phyloP scores from a whole-genome alignment of 2,329 filamentous ascomycete species.

The Apiospora hydei region DNA sequence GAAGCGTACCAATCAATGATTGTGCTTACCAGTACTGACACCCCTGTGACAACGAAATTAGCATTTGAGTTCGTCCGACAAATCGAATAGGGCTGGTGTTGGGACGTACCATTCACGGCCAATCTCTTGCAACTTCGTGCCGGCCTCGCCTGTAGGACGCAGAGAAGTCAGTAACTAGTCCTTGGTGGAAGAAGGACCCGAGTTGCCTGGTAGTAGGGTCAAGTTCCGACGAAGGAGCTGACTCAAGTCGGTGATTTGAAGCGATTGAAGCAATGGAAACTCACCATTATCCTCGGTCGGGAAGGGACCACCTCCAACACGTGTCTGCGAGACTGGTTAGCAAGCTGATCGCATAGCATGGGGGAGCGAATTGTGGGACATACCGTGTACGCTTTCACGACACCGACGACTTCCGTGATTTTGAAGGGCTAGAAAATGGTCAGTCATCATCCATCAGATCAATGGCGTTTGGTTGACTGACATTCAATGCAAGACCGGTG shows the following conservation, averaged over 20 bases:
- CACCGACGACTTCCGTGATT: constrained; percentile 64
- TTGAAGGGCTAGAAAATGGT: constrained; percentile 50
- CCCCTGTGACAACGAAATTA: not conserved
- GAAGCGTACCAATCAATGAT: not conserved
- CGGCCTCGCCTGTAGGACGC: constrained; percentile 29
- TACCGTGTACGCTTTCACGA: constrained; percentile 67
- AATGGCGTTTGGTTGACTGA: not conserved
- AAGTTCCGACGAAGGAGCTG: not conserved
- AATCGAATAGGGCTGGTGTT: not conserved
- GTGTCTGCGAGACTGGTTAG: constrained; percentile 47
- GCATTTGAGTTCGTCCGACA: not conserved
- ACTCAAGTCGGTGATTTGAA: constrained; percentile 32
- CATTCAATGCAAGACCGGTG: constrained; percentile 61
- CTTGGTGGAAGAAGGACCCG: too few relatives aligned
- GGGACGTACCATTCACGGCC: constrained; percentile 40
- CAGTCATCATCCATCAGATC: not conserved
- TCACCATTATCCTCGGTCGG: constrained; percentile 59
- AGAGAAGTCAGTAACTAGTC: too few relatives aligned
- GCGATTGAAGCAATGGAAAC: too few relatives aligned
- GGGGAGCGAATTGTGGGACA: not conserved
- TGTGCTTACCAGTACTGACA: constrained; percentile 34
- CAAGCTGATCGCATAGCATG: not conserved
- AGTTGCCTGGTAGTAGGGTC: too few relatives aligned
- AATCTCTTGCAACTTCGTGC: constrained; percentile 49
- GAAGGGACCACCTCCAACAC: constrained; percentile 66